A percentile compares a stretch with the other conserved stretches of the same genome.
These are phyloP conservation scores for Inosperma sp. DNA, from an alignment of 768 basidiomycete species.

Conservation along the genomic window DNA sequence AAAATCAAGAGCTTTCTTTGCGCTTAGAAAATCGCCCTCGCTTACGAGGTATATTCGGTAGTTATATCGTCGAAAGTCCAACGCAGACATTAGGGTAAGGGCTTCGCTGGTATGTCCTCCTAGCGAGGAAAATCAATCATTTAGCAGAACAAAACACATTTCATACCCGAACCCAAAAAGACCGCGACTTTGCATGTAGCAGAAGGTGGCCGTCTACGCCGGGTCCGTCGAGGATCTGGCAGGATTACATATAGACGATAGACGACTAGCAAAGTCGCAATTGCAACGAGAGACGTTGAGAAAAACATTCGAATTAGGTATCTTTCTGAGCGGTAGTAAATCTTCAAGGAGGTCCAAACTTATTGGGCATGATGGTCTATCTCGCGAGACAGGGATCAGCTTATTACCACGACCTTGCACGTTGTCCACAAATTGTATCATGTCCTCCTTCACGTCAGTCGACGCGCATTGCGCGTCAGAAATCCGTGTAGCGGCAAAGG, in stretches of 20 bases:
- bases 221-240: constrained; percentile 12
- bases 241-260: constrained; percentile 33
- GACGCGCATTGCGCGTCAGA: constrained; percentile 52
- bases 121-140: constrained; percentile 26
- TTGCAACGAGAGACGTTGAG: too few species aligned
- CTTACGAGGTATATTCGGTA: constrained; percentile 79
- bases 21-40: constrained; percentile 76
- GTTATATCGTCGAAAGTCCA: constrained; percentile 73
- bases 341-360: too few species aligned
- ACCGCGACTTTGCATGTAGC: constrained; percentile 56
- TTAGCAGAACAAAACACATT: constrained; percentile 20
- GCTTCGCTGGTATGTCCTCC: constrained; percentile 95
- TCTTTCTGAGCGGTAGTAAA: too few species aligned
- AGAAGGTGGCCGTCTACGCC: constrained; percentile 7
- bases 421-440: constrained; percentile 2
- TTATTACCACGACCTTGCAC: neutral
- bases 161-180: constrained; percentile 92
- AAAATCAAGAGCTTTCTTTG: constrained; percentile 59
- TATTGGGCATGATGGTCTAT: too few species aligned
- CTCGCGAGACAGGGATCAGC: too few species aligned
- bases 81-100: constrained; percentile 59
- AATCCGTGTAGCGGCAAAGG: constrained; percentile 57
- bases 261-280: constrained; percentile 12
- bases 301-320: too few species aligned
- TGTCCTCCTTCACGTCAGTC: constrained; percentile 27